These are phyloP conservation scores for Lycium barbarum DNA, from an alignment of 257 asterid species.

Conservation along the genomic window DNA sequence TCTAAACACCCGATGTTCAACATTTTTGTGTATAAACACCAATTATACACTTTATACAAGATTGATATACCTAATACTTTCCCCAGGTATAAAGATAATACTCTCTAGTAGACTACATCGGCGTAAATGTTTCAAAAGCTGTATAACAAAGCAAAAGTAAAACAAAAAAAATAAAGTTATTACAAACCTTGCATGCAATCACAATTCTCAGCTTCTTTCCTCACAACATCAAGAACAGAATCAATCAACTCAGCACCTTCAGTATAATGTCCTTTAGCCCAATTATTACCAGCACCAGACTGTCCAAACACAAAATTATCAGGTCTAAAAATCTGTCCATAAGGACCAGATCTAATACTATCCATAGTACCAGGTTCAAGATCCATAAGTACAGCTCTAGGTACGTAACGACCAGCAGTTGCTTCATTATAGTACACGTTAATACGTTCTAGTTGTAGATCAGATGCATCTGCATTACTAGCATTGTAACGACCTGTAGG, in stretches of 20 bases:
- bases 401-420: slow-evolving; percentile 30
- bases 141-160: too few relatives aligned
- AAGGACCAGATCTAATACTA: slow-evolving; percentile 20
- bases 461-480: neutral
- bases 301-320: slow-evolving; percentile 33
- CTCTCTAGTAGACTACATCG: too few relatives aligned
- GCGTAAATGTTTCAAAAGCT: too few relatives aligned
- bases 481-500: slow-evolving; percentile 26
- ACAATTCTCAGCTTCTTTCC: slow-evolving; percentile 33
- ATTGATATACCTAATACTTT: too few relatives aligned
- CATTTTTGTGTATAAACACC: too few relatives aligned
- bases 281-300: slow-evolving; percentile 32
- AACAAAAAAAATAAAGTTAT: too few relatives aligned
- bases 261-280: slow-evolving; percentile 28
- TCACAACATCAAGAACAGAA: slow-evolving; percentile 32
- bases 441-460: slow-evolving; percentile 25
- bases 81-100: too few relatives aligned
- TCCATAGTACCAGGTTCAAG: slow-evolving; percentile 20
- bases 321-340: slow-evolving; percentile 1
- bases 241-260: slow-evolving; percentile 34
- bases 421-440: slow-evolving; percentile 31
- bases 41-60: too few relatives aligned
- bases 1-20: too few relatives aligned
- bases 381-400: slow-evolving; percentile 23
- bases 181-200: slow-evolving; percentile 29